A percentile compares a stretch with the other conserved stretches of the same genome.
Conservation (phyloP, 2,329 filamentous ascomycete species). For the Fusarium sp. region DNA sequence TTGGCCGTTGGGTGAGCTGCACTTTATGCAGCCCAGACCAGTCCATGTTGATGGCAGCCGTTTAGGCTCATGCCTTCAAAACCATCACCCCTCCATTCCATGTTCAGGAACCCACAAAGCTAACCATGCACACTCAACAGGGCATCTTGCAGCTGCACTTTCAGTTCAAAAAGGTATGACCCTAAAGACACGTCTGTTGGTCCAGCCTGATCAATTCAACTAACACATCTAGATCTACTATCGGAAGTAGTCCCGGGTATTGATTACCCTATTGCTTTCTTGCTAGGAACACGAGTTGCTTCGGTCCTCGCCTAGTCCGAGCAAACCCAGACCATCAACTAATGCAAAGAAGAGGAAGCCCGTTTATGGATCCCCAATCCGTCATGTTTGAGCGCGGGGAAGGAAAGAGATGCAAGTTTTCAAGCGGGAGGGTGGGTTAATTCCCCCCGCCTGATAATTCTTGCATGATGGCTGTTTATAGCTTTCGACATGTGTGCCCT, state of each 20-base stretch:
- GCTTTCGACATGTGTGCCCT: slow-evolving; percentile 25
- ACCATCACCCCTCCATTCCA: slow-evolving; percentile 4
- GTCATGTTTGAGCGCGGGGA: slow-evolving; percentile 11
- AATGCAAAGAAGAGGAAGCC: slow-evolving; percentile 6
- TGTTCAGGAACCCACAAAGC: slow-evolving; percentile 15
- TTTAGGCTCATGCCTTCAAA: slow-evolving; percentile 11
- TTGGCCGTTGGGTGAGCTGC: slow-evolving; percentile 16
- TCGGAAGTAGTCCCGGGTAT: slow-evolving; percentile 56
- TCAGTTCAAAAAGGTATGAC: slow-evolving; percentile 92
- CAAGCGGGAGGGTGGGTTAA: slow-evolving; percentile 22
- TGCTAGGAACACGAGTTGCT: background rate
- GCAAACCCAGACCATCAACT: background rate
- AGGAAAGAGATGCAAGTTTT: slow-evolving; percentile 18
- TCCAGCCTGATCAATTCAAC: slow-evolving; percentile 17
- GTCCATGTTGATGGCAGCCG: slow-evolving; percentile 19
- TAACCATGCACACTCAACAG: slow-evolving; percentile 57
- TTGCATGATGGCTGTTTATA: slow-evolving; percentile 35
- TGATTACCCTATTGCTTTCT: background rate
- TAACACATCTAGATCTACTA: slow-evolving; percentile 63
- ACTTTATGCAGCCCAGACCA: slow-evolving; percentile 24
- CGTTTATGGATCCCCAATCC: background rate
- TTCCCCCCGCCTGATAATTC: slow-evolving; percentile 17
- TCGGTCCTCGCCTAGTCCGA: slow-evolving; percentile 6
- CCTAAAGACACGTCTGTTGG: slow-evolving; percentile 10
- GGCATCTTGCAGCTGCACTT: slow-evolving; percentile 97